Percentiles rank a stretch among this genome's conserved stretches.
These are phyloP conservation scores for Spathaspora gorwiae DNA, from an alignment of 805 yeast species.

Conservation along the genomic window DNA sequence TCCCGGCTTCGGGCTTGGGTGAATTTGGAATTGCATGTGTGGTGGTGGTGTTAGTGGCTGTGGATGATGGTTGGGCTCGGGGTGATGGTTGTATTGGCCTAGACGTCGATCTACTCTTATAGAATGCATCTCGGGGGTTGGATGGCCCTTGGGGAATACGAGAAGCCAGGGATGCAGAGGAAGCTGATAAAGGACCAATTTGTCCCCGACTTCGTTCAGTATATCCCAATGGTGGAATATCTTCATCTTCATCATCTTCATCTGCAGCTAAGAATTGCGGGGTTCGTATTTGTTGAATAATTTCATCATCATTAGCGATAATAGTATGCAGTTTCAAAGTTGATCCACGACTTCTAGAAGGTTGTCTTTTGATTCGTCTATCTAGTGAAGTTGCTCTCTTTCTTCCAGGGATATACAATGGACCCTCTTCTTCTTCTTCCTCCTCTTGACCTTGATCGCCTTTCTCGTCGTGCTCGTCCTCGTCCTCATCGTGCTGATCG, in stretches of 20 bases:
- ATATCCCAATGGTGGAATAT: slow-evolving; percentile 13
- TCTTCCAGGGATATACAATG: slow-evolving; percentile 4
- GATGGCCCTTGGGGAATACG: slow-evolving; percentile 5
- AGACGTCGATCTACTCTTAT: slow-evolving; percentile 5
- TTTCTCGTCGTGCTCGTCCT: neutral
- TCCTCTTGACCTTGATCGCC: slow-evolving; percentile 5
- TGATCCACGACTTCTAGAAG: slow-evolving; percentile 2
- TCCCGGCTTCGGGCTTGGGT: slow-evolving; percentile 1
- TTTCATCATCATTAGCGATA: slow-evolving; percentile 32
- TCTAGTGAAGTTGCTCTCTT: neutral
- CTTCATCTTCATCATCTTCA: slow-evolving; percentile 13
- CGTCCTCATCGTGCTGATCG: slow-evolving; percentile 9
- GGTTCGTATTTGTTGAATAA: slow-evolving; percentile 29
- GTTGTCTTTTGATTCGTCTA: neutral
- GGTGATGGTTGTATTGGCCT: neutral
- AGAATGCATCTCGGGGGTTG: slow-evolving; percentile 6
- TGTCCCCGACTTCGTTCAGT: slow-evolving; percentile 1
- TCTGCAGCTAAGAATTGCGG: slow-evolving; percentile 30
- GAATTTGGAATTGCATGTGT: slow-evolving; percentile 1
- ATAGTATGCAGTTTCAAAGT: slow-evolving; percentile 25
- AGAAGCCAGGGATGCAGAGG: neutral
- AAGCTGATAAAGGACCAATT: neutral
- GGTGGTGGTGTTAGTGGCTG: neutral
- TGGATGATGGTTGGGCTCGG: too few species aligned
- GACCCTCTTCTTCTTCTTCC: neutral